Evolutionary conservation across 1,284 basidiomycete genomes (phyloP), one percentile per base, ranked within the genome.

Genomic region (Ceratobasidium sp.): DNA sequence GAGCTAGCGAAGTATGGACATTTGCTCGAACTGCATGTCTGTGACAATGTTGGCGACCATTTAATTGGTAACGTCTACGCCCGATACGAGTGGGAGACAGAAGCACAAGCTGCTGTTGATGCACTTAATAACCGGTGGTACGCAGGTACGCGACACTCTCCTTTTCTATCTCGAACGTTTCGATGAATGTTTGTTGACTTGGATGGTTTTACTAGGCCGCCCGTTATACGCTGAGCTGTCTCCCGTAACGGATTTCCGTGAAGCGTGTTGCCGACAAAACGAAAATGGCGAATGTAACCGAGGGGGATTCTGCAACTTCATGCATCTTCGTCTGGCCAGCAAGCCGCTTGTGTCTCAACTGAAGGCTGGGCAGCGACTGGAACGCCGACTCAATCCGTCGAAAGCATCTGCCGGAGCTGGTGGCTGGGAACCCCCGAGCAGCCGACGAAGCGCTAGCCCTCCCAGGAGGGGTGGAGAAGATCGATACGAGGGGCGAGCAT

Each of bases 31-130:
- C 88, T 99, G 79, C 97, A 98, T 84, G 96, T 99, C 7, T 99
- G 98, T 82, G 98, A 99, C 85, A 99, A 99, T 81, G 96, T 99
- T 36, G 98, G 98, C 31, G 98, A 99, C 82, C 98, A 99, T 82
- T 87, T 99, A 56, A 97, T 99, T 80, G 98, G 98, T 33, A 99
- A 99, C 81, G 98, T 99, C 1, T 99, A 99, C 81, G 98, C 97
- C 14, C 89, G 98, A 54, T 99, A 96, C 82, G 96, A 98, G 81
- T 98, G 94, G 94, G 98, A 99, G 84, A 96, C 96, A 0, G 98
- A 99, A 82, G 98, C 98, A 8, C 93, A 96, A 81, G 86, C 91
- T 54, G 97, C 98, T 0, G 95, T 99, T 11, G 95, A 98, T 80
- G 93, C 89, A 76, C 86, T 99, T 77, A 99, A 99, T 80, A 93